phyloP scores from a whole-genome alignment of 2,329 filamentous ascomycete species.

The Thelonectria blattea region DNA sequence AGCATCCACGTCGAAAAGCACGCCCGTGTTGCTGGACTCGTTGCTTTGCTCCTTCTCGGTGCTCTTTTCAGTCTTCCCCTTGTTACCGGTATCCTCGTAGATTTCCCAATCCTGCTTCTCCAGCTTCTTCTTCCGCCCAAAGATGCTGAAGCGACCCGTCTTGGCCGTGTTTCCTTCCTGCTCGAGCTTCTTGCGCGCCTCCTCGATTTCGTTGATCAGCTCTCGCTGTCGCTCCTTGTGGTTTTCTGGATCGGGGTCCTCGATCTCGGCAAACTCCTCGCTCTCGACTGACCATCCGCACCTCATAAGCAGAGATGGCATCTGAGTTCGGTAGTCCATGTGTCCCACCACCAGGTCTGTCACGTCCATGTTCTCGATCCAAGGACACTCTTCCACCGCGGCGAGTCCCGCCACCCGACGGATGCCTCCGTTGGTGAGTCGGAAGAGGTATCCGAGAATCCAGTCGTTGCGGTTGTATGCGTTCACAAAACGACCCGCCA shows the following conservation, averaged over 20 bases:
- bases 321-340: constrained; percentile 94
- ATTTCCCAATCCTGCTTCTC: constrained; percentile 93
- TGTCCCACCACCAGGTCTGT: constrained; percentile 87
- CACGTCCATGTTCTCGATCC: constrained; percentile 87
- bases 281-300: constrained; percentile 91
- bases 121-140: constrained; percentile 79
- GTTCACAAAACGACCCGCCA: constrained; percentile 92
- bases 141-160: constrained; percentile 71
- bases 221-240: constrained; percentile 87
- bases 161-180: constrained; percentile 73
- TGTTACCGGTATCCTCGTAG: constrained; percentile 72
- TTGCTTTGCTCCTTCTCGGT: constrained; percentile 38
- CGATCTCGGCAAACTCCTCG: constrained; percentile 95
- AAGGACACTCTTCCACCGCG: constrained; percentile 75
- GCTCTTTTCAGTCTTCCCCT: constrained; percentile 39
- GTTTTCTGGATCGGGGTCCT: constrained; percentile 95
- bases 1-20: constrained; percentile 94
- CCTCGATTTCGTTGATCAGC: constrained; percentile 95
- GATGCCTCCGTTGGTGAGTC: constrained; percentile 90
- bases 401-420: constrained; percentile 85
- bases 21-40: constrained; percentile 60
- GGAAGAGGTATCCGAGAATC: constrained; percentile 96
- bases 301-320: constrained; percentile 85
- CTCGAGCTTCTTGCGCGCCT: constrained; percentile 86
- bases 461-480: constrained; percentile 95